Evolutionary conservation across 208 protist genomes (phyloP), one percentile per base, ranked within the genome.

Genomic region (Leishmania turanica): DNA sequence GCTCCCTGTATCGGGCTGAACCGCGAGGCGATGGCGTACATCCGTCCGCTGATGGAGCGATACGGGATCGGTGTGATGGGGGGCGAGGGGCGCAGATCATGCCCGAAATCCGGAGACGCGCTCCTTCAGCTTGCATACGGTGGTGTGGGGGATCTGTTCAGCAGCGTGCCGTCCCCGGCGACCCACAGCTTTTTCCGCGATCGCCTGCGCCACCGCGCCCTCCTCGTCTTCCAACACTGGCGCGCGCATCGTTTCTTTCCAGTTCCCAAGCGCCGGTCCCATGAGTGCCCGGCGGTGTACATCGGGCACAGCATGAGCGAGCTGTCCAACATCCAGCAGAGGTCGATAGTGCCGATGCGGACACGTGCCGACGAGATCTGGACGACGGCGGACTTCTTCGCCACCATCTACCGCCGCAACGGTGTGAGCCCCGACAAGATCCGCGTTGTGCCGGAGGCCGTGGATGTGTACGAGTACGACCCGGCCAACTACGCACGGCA

Each of bases 371-470:
- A 94, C 74, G 82, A 92, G 81, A 21, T 96, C 11, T 94, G 90
- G 90, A 84, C 89, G 15, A 90, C 92, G 40, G 79, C 83, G 54
- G 78, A 82, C 37, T 96, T 96, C 79, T 83, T 92, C 79, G 34
- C 69, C n/a, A 24, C 66, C 37, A 78, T 89, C 21, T 93, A 93
- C 75, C 51, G 69, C 37, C 71, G 75, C 34, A 69, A 70, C 54
- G 84, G 80, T n/a, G 84, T 96, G 6, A 40, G 56, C 7, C 42
- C 65, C 0, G 37, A 40, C 27, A 84, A 87, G 64, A 47, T 96
- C 13, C 74, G 74, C 34, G 60, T 89, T 0, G 51, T 96, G 31
- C 92, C 92, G 42, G 90, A 94, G 86, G 79, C 90, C 11, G 68
- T 96, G 40, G 88, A 96, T 69, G 69, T 80, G 60, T 81, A 88